Evolutionary conservation across 306 rosid species (phyloP).

Genomic region (Chamaecrista fasciculata): DNA sequence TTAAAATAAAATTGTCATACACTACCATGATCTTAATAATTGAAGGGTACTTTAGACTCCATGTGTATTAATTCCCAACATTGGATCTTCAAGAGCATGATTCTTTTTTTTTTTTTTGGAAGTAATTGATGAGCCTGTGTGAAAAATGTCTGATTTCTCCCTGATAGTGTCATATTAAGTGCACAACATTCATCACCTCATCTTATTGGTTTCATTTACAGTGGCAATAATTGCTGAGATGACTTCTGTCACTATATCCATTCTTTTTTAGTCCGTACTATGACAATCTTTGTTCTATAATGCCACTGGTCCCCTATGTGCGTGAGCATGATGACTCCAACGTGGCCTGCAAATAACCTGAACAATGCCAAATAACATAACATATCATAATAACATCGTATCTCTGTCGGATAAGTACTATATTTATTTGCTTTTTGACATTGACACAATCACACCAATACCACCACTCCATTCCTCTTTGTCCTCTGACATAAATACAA

Average conservation of each 20-base stretch:
- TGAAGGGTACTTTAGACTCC: too few species aligned
- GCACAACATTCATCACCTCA: too few species aligned
- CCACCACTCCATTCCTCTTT: background rate
- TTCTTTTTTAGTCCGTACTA: background rate
- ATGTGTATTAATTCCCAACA: too few species aligned
- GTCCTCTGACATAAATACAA: background rate
- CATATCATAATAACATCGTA: background rate
- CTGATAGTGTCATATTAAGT: too few species aligned
- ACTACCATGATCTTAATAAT: too few species aligned
- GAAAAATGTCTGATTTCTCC: too few species aligned
- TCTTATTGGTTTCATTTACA: too few species aligned
- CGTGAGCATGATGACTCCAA: background rate
- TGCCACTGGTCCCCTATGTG: background rate
- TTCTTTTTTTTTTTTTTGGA: too few species aligned
- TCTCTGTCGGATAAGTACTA: background rate
- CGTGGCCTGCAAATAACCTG: background rate
- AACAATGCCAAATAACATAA: background rate
- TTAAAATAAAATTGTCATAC: too few species aligned
- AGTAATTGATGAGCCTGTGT: too few species aligned
- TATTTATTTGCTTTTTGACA: background rate
- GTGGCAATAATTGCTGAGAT: background rate
- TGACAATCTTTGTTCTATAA: background rate
- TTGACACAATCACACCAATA: background rate
- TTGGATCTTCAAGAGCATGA: too few species aligned
- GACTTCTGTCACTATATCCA: background rate